Evolutionary conservation across 768 basidiomycete species (phyloP).

Genomic region (Sistotremastrum niveocremeum): DNA sequence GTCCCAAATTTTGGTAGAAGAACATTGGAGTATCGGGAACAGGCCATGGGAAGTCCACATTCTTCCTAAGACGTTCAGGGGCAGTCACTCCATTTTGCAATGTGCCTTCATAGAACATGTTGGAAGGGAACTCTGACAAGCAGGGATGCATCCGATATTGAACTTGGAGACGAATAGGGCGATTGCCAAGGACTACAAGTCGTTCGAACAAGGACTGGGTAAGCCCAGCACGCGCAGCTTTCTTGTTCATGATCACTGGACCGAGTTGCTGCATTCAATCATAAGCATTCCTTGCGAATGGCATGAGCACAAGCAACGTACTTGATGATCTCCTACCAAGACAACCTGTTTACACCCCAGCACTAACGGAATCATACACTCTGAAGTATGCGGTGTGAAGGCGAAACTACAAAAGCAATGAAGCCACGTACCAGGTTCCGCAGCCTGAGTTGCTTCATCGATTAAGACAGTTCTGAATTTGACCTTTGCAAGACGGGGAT

Average conservation of each 20-base stretch:
- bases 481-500: conserved; percentile 89
- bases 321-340: conserved; percentile 86
- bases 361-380: conserved; percentile 98
- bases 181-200: conserved; percentile 86
- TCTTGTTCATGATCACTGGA: conserved; percentile 99
- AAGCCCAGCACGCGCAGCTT: conserved; percentile 95
- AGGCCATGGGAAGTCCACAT: conserved; percentile 99
- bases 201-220: conserved; percentile 98
- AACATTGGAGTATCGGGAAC: conserved; percentile 97
- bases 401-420: background rate
- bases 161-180: conserved; percentile 95
- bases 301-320: conserved; percentile 5
- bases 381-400: conserved; percentile 27
- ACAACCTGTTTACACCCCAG: conserved; percentile 98
- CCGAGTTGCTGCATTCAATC: conserved; percentile 61
- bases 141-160: conserved; percentile 99
- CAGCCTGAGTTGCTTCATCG: conserved; percentile 97
- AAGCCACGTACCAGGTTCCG: conserved; percentile 66
- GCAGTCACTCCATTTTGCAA: conserved; percentile 98
- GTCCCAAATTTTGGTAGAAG: conserved; percentile 98
- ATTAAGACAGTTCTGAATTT: conserved; percentile 98
- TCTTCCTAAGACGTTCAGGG: conserved; percentile 91
- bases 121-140: conserved; percentile 96
- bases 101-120: conserved; percentile 99
- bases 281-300: conserved; percentile 2